Percentiles rank a stretch among this genome's conserved stretches.
These are phyloP conservation scores for Starmerella sp. DNA, from an alignment of 805 yeast species.

Conservation along the genomic window DNA sequence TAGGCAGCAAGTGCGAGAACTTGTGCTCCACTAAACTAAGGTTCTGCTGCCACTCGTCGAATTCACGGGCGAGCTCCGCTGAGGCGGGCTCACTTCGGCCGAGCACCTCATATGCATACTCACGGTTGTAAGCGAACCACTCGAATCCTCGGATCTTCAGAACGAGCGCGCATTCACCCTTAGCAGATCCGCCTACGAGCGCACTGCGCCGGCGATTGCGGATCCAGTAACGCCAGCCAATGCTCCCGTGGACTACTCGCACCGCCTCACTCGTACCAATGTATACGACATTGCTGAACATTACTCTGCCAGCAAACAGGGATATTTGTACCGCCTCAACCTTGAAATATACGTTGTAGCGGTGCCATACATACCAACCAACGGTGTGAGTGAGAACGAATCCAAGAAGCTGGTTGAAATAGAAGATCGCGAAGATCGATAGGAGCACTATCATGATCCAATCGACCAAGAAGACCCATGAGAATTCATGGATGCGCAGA, in stretches of 20 bases:
- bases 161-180: slow-evolving; percentile 22
- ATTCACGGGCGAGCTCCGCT: slow-evolving; percentile 9
- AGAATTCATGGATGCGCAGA: slow-evolving; percentile 27
- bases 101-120: slow-evolving; percentile 52
- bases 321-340: slow-evolving; percentile 69
- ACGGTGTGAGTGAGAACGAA: slow-evolving; percentile 41
- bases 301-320: slow-evolving; percentile 68
- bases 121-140: slow-evolving; percentile 69
- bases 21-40: slow-evolving; percentile 16
- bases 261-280: slow-evolving; percentile 65
- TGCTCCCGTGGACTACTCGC: slow-evolving; percentile 54
- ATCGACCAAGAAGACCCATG: slow-evolving; percentile 73
- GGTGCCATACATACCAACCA: slow-evolving; percentile 52
- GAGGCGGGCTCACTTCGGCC: slow-evolving; percentile 8
- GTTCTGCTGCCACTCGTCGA: slow-evolving; percentile 6
- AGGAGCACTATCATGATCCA: slow-evolving; percentile 64
- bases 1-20: slow-evolving; percentile 40
- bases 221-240: slow-evolving; percentile 92
- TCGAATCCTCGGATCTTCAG: slow-evolving; percentile 68
- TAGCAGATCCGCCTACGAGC: neutral
- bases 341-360: slow-evolving; percentile 45
- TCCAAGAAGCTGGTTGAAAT: slow-evolving; percentile 64
- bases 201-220: slow-evolving; percentile 28
- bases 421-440: slow-evolving; percentile 55
- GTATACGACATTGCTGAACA: slow-evolving; percentile 62